Evolutionary conservation across 495 filamentous ascomycete genomes (phyloP).

Genomic region (Lophiotrema nucula): DNA sequence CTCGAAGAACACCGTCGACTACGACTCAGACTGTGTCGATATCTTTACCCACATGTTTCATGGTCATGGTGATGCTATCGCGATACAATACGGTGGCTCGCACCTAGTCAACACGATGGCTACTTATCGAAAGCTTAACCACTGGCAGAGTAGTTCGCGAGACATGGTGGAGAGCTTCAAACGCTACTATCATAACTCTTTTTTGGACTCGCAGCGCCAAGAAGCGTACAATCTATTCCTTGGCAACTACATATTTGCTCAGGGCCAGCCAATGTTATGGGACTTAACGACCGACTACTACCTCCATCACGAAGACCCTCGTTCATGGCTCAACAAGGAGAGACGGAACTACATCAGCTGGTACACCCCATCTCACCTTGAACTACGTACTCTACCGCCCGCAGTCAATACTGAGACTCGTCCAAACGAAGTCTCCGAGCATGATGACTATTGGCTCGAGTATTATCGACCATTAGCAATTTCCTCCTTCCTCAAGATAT

Average conservation of each 20-base stretch:
- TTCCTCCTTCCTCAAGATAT: slow-evolving; percentile 84
- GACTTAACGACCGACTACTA: slow-evolving; percentile 96
- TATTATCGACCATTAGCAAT: slow-evolving; percentile 87
- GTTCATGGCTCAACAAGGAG: slow-evolving; percentile 63
- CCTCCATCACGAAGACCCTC: slow-evolving; percentile 83
- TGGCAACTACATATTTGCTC: slow-evolving; percentile 88
- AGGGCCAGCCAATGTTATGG: slow-evolving; percentile 96
- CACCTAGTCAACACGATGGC: slow-evolving; percentile 99
- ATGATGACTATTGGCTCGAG: slow-evolving; percentile 98
- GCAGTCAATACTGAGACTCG: slow-evolving; percentile 35
- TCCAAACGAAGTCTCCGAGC: slow-evolving; percentile 61
- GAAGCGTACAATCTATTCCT: slow-evolving; percentile 98
- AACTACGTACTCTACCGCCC: slow-evolving; percentile 48
- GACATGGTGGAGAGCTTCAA: slow-evolving; percentile 99
- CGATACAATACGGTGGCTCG: slow-evolving; percentile 95
- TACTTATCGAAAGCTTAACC: slow-evolving; percentile 96
- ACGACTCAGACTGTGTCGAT: slow-evolving; percentile 93
- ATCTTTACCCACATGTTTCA: slow-evolving; percentile 97
- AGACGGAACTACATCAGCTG: slow-evolving; percentile 76
- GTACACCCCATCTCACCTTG: slow-evolving; percentile 78
- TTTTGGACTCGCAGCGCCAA: slow-evolving; percentile 91
- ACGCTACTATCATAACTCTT: slow-evolving; percentile 98
- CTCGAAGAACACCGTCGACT: slow-evolving; percentile 73
- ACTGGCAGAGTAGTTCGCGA: slow-evolving; percentile 94
- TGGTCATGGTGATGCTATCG: slow-evolving; percentile 95